Base-by-base conservation (phyloP, 164 flowering plant species). In the Saururus chinensis region DNA sequence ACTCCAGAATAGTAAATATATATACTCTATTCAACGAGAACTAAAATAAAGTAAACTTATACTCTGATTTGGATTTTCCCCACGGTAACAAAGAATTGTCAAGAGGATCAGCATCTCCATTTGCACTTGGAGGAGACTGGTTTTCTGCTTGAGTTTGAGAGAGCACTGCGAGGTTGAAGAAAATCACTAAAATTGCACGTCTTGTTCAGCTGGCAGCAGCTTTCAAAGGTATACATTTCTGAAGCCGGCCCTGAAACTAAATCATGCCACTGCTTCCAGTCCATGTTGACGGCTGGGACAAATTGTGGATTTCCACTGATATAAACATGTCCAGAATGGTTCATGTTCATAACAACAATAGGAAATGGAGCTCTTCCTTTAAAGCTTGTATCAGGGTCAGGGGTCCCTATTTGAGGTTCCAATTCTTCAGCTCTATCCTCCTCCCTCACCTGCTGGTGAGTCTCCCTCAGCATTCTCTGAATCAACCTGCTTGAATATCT, bases 251-350 rank as follows among this genome's bases (percentile, higher is more conserved):
- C 65, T 67, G 60, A 53, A 64, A 40, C 25, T 20, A 66, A 24
- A 41, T 66, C 65, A 57, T 60, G 77, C 80, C 63, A 60, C 37
- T 64, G 68, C 26, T 25, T 58, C 7, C 8, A 10, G 4, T 40
- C 48, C 41, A 40, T 51, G 16, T 51, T 54, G 21, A 69, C 67
- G 42, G 61, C 58, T 48, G 45, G 25, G 16, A 23, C 19, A 5
- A 62, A 56, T 10, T 8, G 49, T 12, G 4, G 49, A 45, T 45
- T 13, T 45, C 17, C 11, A 45, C 17, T 2, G 14, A 45, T n/a
- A n/a, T n/a, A 17, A 45, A 17, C 49, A 45, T 45, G 14, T 45
- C 49, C 17, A 12, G 49, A 12, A 7, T 45, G 49, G 2, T 45
- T 45, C 5, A 45, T 12, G 49, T 45, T 45, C 17, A 45, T 45